These are phyloP conservation scores for Volvariella volvacea DNA, from an alignment of 1,284 basidiomycete species.

Conservation along the genomic window DNA sequence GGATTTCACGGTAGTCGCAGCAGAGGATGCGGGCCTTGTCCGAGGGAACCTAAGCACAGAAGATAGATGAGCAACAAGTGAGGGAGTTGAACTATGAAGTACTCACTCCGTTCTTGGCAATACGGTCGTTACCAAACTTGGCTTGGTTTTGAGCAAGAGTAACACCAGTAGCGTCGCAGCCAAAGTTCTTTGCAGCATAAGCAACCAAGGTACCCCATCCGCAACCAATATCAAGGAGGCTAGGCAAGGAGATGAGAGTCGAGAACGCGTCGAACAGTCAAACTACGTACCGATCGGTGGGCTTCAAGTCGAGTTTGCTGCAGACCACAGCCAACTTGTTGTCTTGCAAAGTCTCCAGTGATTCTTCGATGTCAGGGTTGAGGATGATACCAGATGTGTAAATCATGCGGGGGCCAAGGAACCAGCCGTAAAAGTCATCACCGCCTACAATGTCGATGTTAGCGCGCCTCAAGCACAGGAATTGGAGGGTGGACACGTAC, in stretches of 20 bases:
- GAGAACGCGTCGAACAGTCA: background rate
- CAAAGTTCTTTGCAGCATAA: slow-evolving; percentile 97
- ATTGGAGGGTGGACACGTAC: slow-evolving; percentile 50
- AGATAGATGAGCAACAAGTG: slow-evolving; percentile 1
- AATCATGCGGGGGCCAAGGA: slow-evolving; percentile 94
- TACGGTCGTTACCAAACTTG: slow-evolving; percentile 87
- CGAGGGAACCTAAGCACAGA: slow-evolving; percentile 32
- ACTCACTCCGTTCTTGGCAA: slow-evolving; percentile 73
- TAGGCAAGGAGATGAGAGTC: slow-evolving; percentile 10
- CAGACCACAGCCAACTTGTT: slow-evolving; percentile 97
- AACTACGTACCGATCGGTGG: slow-evolving; percentile 49
- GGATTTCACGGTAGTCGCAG: slow-evolving; percentile 93
- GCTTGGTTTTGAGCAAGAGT: slow-evolving; percentile 91
- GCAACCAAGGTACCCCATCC: slow-evolving; percentile 97
- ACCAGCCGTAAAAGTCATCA: slow-evolving; percentile 65
- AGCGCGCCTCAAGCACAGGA: slow-evolving; percentile 12
- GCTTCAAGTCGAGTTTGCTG: slow-evolving; percentile 87
- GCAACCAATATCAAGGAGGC: slow-evolving; percentile 91
- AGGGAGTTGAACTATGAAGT: background rate
- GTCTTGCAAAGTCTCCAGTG: slow-evolving; percentile 95
- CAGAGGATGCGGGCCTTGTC: slow-evolving; percentile 88
- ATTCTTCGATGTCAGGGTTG: slow-evolving; percentile 72
- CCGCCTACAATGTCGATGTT: slow-evolving; percentile 44
- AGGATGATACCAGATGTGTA: slow-evolving; percentile 93
- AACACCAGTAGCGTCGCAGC: slow-evolving; percentile 91